Percentiles rank a stretch among this genome's conserved stretches.
Conservation (phyloP, 148 eudicot species). For the Fagopyrum tataricum region DNA sequence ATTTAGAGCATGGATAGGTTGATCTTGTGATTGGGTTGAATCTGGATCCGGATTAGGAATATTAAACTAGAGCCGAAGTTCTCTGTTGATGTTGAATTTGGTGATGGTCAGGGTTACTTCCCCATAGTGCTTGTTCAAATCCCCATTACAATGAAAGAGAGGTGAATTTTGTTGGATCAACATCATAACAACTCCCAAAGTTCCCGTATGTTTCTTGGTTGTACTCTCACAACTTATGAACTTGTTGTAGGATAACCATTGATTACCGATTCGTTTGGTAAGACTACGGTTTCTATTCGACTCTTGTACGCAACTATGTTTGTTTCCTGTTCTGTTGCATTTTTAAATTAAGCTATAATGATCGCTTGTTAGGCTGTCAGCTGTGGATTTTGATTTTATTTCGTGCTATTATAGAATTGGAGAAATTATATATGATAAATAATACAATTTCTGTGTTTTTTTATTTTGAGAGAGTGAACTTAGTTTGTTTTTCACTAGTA, state of each 20-base stretch:
- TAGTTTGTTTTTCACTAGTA: background rate
- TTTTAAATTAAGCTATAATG: background rate
- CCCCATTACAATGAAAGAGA: constrained; percentile 19
- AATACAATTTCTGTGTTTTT: background rate
- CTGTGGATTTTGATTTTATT: background rate
- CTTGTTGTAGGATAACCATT: too few relatives aligned
- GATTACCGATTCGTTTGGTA: too few relatives aligned
- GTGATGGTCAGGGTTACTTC: constrained; percentile 18
- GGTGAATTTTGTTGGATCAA: too few relatives aligned
- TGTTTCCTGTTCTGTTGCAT: background rate
- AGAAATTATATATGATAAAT: background rate
- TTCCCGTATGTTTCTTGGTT: too few relatives aligned
- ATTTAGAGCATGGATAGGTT: constrained; percentile 40
- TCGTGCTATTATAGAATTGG: background rate
- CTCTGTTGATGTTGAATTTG: constrained; percentile 11
- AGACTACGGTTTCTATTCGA: background rate
- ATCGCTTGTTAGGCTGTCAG: background rate
- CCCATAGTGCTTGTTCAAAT: constrained; percentile 19
- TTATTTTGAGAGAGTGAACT: background rate
- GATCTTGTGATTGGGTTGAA: constrained; percentile 33
- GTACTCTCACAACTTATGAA: too few relatives aligned
- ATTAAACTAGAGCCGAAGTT: constrained; percentile 31
- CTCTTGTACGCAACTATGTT: background rate
- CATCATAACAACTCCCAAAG: too few relatives aligned
- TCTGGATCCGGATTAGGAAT: constrained; percentile 34